A percentile compares a stretch with the other conserved stretches of the same genome.
These are phyloP conservation scores for Cucurbita moschata DNA, from an alignment of 306 rosid species.

Conservation along the genomic window DNA sequence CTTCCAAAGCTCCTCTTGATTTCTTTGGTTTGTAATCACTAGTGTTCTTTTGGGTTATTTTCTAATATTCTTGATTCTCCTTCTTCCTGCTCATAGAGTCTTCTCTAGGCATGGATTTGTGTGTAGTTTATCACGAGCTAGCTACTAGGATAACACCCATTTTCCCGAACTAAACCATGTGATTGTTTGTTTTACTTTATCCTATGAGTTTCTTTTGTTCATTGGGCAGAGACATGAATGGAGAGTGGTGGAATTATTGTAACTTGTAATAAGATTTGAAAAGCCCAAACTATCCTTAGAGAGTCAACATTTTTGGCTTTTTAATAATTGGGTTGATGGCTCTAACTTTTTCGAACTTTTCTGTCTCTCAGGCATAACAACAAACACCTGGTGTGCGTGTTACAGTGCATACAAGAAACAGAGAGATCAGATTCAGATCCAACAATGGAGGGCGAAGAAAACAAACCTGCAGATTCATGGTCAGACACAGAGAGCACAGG, in stretches of 20 bases:
- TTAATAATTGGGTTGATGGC: not conserved
- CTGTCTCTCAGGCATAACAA: not conserved
- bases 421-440: not conserved
- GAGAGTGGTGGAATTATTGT: not conserved
- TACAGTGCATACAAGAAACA: not conserved
- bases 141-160: not conserved
- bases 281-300: not conserved
- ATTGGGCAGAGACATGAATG: not conserved
- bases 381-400: not conserved
- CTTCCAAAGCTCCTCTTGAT: not conserved
- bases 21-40: not conserved
- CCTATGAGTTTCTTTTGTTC: not conserved
- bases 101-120: not conserved
- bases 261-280: not conserved
- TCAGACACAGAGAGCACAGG: conserved; percentile 45
- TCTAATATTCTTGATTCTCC: not conserved
- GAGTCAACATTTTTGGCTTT: not conserved
- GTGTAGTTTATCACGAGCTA: not conserved
- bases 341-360: not conserved
- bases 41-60: not conserved
- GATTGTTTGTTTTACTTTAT: not conserved
- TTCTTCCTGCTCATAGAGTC: not conserved
- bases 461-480: conserved; percentile 20
- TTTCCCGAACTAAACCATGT: not conserved
- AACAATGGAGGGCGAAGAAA: conserved; percentile 55